Evolutionary conservation across 164 flowering plant genomes (phyloP), one percentile per base, ranked within the genome.

Genomic region (Macadamia tetraphylla): DNA sequence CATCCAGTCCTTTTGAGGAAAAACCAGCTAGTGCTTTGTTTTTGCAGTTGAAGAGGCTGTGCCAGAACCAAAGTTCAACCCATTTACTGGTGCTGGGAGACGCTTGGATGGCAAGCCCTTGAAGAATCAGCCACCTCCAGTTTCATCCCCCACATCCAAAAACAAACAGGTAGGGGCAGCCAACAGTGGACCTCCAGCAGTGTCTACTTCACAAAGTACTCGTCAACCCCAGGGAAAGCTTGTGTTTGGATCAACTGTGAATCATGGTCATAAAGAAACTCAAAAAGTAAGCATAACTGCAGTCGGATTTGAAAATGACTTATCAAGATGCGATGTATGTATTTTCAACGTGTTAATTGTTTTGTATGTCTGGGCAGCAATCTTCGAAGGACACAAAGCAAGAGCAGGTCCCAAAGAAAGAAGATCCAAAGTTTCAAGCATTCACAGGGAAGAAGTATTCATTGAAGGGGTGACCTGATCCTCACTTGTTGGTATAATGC

Each of bases 91-190:
- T 48, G 68, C 60, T 9, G 97, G 84, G 30, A 86, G 89, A 73
- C 93, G 99, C 52, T 82, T 94, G 82, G 97, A 94, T 81, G 98
- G 99, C 67, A 94, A 87, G 70, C 84, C 96, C 60, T 67, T 78
- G 73, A 80, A 65, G 44, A 52, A 70, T 43, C 73, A 78, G 67
- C 78, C 83, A 42, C 73, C 81, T 23, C 81, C 87, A 17, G 78
- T 67, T 67, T 75, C 87, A 70, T 76, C 88, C 31, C 65, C 80
- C 13, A 74, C 42, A 6, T 69, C 85, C 58, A 82, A 79, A 71
- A 91, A 81, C 73, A 87, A 81, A 75, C 77, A 62, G 64, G 77
- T 85, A 17, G 73, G 13, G 64, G 79, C 64, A 52, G 35, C 80
- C 18, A 66, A 65, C 75, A 83, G 81, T 64, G 73, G 72, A 1